Evolutionary conservation across 805 yeast species (phyloP), one percentile per base, ranked within the genome.

Genomic region (Komagataella mondaviorum): DNA sequence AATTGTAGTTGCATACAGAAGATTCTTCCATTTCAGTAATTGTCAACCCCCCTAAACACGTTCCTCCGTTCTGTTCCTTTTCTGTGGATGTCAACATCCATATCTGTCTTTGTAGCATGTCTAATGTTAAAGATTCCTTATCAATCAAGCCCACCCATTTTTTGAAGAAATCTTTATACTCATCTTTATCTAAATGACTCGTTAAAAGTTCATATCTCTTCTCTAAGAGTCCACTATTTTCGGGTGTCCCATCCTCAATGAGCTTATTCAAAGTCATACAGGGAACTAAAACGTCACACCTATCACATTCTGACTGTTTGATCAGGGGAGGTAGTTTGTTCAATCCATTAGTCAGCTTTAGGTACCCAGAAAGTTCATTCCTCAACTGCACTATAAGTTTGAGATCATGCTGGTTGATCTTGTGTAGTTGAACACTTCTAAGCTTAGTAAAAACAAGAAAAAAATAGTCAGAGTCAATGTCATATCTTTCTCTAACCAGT

Each of bases 401-500:
- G 45, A 90, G 60, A 52, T 89, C 95, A 8, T 71, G 67, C 8
- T 67, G 62, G 24, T 74, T 67, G 2, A 79, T 70, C 22, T 58
- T 56, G 53, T 81, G 78, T 48, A 77, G 73, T 36, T 76, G 71
- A 23, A 83, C 75, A 44, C 76, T 72, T 46, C 73, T 72, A 24
- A 74, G 71, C 52, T 81, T 81, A 0, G 96, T 82, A 63, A 90
- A 93, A 6, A 85, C 85, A 24, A 93, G 69, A 39, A 88, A 66
- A 49, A 81, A 85, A 52, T 79, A 77, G 3, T 75, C 71, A 2
- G 85, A 76, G 20, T 84, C 82, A 46, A 85, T 67, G 45, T 80
- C 83, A 63, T 91, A 91, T 23, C 95, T 69, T 55, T 93, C 98
- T 48, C 80, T 79, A 58, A 88, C 74, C 52, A 93, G 66, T 14